phyloP scores from a whole-genome alignment of 371 early-diverging fungal species.

The Smittium culicis region DNA sequence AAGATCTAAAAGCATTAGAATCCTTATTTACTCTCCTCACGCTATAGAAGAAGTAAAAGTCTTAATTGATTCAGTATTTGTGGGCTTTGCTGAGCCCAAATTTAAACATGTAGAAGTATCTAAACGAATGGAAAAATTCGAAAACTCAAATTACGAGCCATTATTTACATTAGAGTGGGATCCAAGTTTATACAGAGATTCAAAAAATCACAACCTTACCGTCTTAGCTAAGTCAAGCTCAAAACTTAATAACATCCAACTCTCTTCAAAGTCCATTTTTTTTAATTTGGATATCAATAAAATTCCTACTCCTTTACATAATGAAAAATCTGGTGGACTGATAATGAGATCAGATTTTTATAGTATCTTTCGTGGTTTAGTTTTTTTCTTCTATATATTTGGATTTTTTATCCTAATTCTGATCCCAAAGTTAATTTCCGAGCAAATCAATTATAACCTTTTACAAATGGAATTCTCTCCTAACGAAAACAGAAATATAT shows the following conservation, averaged over 20 bases:
- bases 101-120: constrained; percentile 31
- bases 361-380: too few species aligned
- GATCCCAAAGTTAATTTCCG: too few species aligned
- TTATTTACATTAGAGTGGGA: constrained; percentile 62
- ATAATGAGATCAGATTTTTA: too few species aligned
- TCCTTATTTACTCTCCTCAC: constrained; percentile 44
- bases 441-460: too few species aligned
- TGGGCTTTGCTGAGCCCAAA: constrained; percentile 13
- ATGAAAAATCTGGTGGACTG: too few species aligned
- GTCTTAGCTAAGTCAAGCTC: constrained; percentile 28
- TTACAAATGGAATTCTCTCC: too few species aligned
- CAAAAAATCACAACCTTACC: constrained; percentile 40
- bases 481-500: too few species aligned
- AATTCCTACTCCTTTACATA: too few species aligned
- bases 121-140: constrained; percentile 21
- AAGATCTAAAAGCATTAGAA: constrained; percentile 53
- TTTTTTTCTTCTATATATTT: too few species aligned
- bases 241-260: background rate
- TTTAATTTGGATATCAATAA: too few species aligned
- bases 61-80: constrained; percentile 33
- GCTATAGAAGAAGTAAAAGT: constrained; percentile 29
- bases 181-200: constrained; percentile 44
- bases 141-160: constrained; percentile 34
- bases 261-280: background rate
- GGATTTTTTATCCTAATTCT: too few species aligned